A percentile compares a stretch with the other conserved stretches of the same genome.
phyloP scores from a whole-genome alignment of 768 basidiomycete species.

The Xanthoconium purpureum region DNA sequence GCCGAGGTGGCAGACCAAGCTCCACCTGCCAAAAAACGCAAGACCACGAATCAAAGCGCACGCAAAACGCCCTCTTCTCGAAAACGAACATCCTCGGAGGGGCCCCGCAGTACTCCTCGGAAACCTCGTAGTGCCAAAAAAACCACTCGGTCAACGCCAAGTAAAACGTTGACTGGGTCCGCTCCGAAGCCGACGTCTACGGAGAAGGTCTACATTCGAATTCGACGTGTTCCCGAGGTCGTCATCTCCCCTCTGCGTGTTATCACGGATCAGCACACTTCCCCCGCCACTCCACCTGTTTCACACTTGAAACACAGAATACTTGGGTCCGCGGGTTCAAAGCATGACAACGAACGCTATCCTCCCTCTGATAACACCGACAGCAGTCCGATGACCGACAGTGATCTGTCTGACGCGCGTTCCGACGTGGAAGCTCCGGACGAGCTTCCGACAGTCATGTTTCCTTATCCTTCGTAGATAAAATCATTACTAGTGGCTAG shows the following conservation, averaged over 20 bases:
- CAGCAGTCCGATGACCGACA: constrained; percentile 10
- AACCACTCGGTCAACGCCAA: constrained; percentile 12
- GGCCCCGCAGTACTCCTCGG: constrained; percentile 26
- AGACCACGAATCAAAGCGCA: constrained; percentile 15
- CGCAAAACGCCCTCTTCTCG: constrained; percentile 17
- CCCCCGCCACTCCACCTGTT: constrained; percentile 20
- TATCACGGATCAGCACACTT: constrained; percentile 13
- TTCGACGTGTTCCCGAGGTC: constrained; percentile 22
- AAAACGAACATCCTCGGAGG: constrained; percentile 26
- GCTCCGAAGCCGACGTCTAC: constrained; percentile 19
- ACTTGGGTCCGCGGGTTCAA: constrained; percentile 16
- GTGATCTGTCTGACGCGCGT: constrained; percentile 27
- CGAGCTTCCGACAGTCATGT: constrained; percentile 21
- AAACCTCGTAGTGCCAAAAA: constrained; percentile 28
- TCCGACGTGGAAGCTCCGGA: constrained; percentile 23
- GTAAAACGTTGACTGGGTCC: constrained; percentile 11
- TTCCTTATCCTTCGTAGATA: constrained; percentile 17
- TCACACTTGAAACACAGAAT: constrained; percentile 23
- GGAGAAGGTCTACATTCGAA: constrained; percentile 29
- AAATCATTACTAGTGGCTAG: constrained; percentile 4
- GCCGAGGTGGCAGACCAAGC: constrained; percentile 9
- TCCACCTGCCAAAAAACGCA: constrained; percentile 25
- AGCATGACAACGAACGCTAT: constrained; percentile 19
- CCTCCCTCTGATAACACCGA: constrained; percentile 24
- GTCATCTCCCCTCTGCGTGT: constrained; percentile 15